Base-by-base conservation (phyloP, 768 basidiomycete species). In the Tephrocybe sp. region DNA sequence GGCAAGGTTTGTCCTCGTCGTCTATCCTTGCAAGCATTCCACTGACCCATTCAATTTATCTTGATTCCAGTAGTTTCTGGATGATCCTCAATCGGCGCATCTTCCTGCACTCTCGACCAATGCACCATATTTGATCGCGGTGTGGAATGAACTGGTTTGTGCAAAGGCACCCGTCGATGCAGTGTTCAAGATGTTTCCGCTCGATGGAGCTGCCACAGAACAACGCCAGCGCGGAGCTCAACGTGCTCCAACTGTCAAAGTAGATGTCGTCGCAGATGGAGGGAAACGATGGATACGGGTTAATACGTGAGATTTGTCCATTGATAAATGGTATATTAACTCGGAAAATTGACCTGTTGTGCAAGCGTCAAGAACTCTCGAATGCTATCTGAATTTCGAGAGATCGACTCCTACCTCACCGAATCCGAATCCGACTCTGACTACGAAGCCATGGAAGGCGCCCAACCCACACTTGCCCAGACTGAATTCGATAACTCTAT, bases 231-330 rank as follows among this genome's bases (percentile, higher is more conserved):
- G 55, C 19, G 57, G 50, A 44, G 47, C 54, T 36, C 51, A 60
- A 54, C 61, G 62, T 42, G 54, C 64, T 19, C 63, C 67, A 0
- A 72, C 73, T 5, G 76, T 83, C 34, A 93, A 94, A 58, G 84
- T 94, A 1, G 92, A 94, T 58, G 74, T 94, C 12, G 82, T 93
- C 12, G 84, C 84, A 1, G 81, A 88, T 18, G 78, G 82, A 36
- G 91, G 92, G 1, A 69, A 76, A 19, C 69, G 72, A 3, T 95
- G 93, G 93, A 83, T 91, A 33, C 78, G 91, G 57, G 79, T 94
- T 29, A 94, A 93, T 67, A 93, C 91, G 91, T 91, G 61, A 62
- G 86, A 80, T 24, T 41, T 24, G 13, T 42, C 45, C 47, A 11
- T 16, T 23, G 25, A 4, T 16, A 24, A 15, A 16, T 16, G 16